Evolutionary conservation across 352 stramenopile species (phyloP).

Genomic region (Thalassiosira hispida): DNA sequence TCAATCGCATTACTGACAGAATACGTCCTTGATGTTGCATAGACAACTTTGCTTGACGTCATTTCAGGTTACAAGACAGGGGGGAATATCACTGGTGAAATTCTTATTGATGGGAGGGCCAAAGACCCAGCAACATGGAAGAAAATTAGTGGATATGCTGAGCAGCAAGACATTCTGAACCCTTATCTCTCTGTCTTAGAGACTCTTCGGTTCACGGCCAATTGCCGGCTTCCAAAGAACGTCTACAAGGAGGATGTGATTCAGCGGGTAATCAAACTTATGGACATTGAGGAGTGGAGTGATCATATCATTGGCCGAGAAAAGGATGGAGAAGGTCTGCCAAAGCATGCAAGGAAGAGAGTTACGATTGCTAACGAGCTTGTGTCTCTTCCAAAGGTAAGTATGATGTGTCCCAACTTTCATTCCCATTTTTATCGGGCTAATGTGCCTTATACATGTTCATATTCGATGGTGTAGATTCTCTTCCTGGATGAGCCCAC

Average conservation of each 20-base stretch:
- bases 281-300: constrained; percentile 46
- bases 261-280: constrained; percentile 27
- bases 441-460: not conserved
- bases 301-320: constrained; percentile 51
- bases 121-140: constrained; percentile 73
- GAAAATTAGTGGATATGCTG: constrained; percentile 50
- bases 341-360: constrained; percentile 54
- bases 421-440: not conserved
- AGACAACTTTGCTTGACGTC: constrained; percentile 88
- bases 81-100: constrained; percentile 83
- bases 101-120: constrained; percentile 84
- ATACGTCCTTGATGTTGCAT: constrained; percentile 32
- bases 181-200: constrained; percentile 49
- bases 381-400: constrained; percentile 66
- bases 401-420: not conserved
- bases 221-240: constrained; percentile 28
- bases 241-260: constrained; percentile 23
- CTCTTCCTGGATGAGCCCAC: constrained; percentile 80
- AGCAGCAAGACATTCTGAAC: constrained; percentile 56
- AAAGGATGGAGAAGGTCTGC: constrained; percentile 50
- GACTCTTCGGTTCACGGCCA: constrained; percentile 53
- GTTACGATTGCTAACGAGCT: constrained; percentile 83
- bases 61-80: constrained; percentile 89
- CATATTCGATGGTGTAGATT: constrained; percentile 52
- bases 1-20: not conserved